Evolutionary conservation across 441 rosid genomes (phyloP).

Genomic region (Populus hybrid): DNA sequence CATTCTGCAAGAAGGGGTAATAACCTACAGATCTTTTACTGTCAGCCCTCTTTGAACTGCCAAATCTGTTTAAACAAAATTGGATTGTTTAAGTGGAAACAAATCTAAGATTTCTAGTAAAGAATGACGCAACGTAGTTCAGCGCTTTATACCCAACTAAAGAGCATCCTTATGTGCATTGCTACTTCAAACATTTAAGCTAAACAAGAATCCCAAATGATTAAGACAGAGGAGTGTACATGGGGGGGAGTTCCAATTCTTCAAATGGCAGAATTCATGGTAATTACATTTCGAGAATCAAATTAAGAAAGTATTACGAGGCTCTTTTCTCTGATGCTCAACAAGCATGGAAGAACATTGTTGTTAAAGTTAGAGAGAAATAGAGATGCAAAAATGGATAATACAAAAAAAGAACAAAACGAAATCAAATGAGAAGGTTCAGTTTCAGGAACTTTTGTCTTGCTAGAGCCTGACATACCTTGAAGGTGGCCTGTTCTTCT

Average conservation of each 20-base stretch:
- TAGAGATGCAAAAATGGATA: not conserved
- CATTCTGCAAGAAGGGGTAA: conserved; percentile 44
- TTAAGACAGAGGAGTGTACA: not conserved
- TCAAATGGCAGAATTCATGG: too few relatives aligned
- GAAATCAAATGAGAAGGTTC: not conserved
- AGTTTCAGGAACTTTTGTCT: not conserved
- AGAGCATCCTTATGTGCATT: not conserved
- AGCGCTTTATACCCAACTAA: not conserved
- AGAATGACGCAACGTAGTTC: not conserved
- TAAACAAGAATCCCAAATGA: not conserved
- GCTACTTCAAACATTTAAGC: not conserved
- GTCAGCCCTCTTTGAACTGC: conserved; percentile 39
- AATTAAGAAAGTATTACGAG: not conserved
- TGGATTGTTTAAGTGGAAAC: not conserved
- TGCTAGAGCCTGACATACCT: conserved; percentile 33
- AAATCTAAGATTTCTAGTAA: not conserved
- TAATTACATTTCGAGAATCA: not conserved
- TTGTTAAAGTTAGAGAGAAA: not conserved
- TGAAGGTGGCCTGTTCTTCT: conserved; percentile 54
- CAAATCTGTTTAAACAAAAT: conserved; percentile 30
- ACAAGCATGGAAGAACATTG: not conserved
- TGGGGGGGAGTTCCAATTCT: not conserved
- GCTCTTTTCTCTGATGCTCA: not conserved
- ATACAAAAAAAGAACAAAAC: not conserved
- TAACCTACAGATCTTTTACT: conserved; percentile 45